A percentile compares a stretch with the other conserved stretches of the same genome.
phyloP scores from a whole-genome alignment of 306 rosid genomes.

The Potentilla sterilis region DNA sequence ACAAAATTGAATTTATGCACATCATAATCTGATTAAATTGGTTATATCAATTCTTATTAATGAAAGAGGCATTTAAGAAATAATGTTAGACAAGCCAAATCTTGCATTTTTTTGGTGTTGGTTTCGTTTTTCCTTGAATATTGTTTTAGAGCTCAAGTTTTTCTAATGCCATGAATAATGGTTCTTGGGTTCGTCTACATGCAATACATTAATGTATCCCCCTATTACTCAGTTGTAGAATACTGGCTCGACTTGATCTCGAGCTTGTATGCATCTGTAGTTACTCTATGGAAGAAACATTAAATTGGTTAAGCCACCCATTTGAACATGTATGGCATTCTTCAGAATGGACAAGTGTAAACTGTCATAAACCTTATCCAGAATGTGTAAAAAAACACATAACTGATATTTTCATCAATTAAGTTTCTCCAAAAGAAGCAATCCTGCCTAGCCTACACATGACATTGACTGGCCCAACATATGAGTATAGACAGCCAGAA shows the following conservation, averaged over 20 bases:
- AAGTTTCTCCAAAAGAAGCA: constrained; percentile 55
- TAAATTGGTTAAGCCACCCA: background rate
- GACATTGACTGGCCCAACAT: constrained; percentile 26
- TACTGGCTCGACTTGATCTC: background rate
- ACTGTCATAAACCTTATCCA: background rate
- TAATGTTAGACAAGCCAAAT: too few relatives aligned
- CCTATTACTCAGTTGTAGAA: too few relatives aligned
- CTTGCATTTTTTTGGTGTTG: too few relatives aligned
- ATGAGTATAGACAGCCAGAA: constrained; percentile 23
- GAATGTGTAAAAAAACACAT: constrained; percentile 30
- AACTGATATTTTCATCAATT: constrained; percentile 17
- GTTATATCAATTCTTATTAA: too few relatives aligned
- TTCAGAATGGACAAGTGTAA: background rate
- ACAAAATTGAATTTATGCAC: too few relatives aligned
- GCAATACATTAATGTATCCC: too few relatives aligned
- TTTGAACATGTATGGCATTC: background rate
- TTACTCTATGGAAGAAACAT: background rate
- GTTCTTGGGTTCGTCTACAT: too few relatives aligned
- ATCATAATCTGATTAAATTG: too few relatives aligned
- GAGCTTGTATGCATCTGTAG: background rate
- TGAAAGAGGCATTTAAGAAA: too few relatives aligned
- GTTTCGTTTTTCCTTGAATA: too few relatives aligned
- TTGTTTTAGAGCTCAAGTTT: too few relatives aligned
- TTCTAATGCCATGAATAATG: too few relatives aligned
- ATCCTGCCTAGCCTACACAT: constrained; percentile 38